Evolutionary conservation across 768 basidiomycete genomes (phyloP), one percentile per base, ranked within the genome.

Genomic region (Tricholomella constricta): DNA sequence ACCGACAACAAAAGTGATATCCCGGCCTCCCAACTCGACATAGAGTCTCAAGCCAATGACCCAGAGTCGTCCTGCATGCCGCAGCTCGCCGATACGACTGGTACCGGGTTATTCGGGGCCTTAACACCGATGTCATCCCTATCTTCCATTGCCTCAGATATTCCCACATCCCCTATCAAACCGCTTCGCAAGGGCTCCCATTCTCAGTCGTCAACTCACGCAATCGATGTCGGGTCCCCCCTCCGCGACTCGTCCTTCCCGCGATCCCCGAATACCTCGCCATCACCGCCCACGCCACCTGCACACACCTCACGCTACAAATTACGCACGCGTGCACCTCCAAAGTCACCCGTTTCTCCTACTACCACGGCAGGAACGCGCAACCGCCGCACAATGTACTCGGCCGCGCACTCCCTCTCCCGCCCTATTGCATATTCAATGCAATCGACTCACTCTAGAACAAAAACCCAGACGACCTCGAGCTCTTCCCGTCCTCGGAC

Each of bases 11-110:
- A 62, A 9, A 71, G 65, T 55, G 62, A 64, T 32, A 52, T 71
- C 2, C 68, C 77, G 26, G 49, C 67, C 9, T 75, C 76, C 5
- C 74, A 75, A 57, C 59, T 74, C 20, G 72, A 77, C 48, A 57
- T 66, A 14, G 59, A 54, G 19, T 71, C 64, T 26, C 73, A 71
- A 38, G 45, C 59, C 50, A 51, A 59, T 2, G 47, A 61, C 20
- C 58, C 62, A 31, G 69, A 69, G 41, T 53, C 75, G 22, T 68
- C 72, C 11, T 75, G 69, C 62, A 68, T 73, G 61, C 66, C 64
- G 15, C 58, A 59, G 34, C 34, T 49, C 26, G 42, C 20, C n/a
- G 57, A 59, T 32, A 43, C 37, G 6, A 55, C 54, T 26, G 50
- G 52, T 15, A 51, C 56, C 17, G 56, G 60, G 3, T 37, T 59